Base-by-base conservation (phyloP, 257 asterid genomes). In the Solanum infundibuliforme region DNA sequence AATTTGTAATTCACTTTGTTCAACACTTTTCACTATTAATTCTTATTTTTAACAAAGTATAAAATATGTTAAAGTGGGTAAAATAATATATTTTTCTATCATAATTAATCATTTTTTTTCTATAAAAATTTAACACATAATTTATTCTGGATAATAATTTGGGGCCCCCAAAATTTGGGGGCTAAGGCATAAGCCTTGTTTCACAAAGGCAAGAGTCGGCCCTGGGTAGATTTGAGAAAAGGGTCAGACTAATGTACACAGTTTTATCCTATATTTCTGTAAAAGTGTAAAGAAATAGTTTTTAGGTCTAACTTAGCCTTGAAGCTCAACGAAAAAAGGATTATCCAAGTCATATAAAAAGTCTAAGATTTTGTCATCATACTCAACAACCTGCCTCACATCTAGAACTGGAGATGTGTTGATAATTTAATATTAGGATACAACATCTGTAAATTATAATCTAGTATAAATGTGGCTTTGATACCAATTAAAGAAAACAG, bases 341-440 rank as follows among this genome's bases (percentile, higher is more conserved):
- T 62, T 23, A 0, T 0, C 6, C 31, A 62, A 62, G 0, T 62
- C 0, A 60, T 60, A 60, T 60, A 60, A 60, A 60, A 0, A 60
- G 6, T 21, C 2, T 0, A 23, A 60, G 6, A 60, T 60, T 23
- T 6, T 8, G 5, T 58, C 68, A 20, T 58, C 68, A 23, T 9
- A 60, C 12, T 21, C 68, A 11, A 21, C 7, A 62, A 10, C 16
- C 1, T 62, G 31, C 4, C 4, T 62, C 31, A 62, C 31, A 11
- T 11, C 1, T 2, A 4, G 7, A 12, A 62, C 3, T 5, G 1
- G 2, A 11, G 0, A 65, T n/a, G 8, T 65, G 18, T n/a, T 3
- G 18, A 65, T 5, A n/a, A n/a, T 65, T 65, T n/a, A 58, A 58
- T 58, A 60, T 60, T 27, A 60, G 12, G 31, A n/a, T 5, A 0